phyloP scores from a whole-genome alignment of 768 basidiomycete genomes.

The Russula griseocarnosa region DNA sequence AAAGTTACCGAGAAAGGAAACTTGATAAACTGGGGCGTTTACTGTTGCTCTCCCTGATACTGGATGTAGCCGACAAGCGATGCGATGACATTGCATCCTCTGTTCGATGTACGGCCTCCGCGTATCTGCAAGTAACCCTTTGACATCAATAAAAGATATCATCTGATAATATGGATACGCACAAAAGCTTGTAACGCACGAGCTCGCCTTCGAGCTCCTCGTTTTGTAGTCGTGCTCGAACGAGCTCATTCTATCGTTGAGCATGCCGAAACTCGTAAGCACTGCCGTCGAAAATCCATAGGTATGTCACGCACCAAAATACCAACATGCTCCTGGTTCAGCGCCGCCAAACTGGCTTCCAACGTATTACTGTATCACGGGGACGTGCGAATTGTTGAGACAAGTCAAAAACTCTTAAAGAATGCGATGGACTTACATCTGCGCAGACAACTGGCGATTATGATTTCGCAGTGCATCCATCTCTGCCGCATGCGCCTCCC shows the following conservation, averaged over 20 bases:
- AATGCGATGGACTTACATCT: slow-evolving; percentile 58
- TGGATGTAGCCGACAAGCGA: slow-evolving; percentile 36
- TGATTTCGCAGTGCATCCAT: slow-evolving; percentile 77
- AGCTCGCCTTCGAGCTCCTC: slow-evolving; percentile 94
- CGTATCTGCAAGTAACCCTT: slow-evolving; percentile 39
- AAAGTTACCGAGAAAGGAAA: slow-evolving; percentile 23
- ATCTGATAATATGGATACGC: slow-evolving; percentile 34
- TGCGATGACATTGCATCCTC: slow-evolving; percentile 49
- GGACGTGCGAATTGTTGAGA: neutral
- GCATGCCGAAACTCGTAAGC: slow-evolving; percentile 31
- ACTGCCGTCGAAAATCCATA: slow-evolving; percentile 1
- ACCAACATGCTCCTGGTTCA: slow-evolving; percentile 80
- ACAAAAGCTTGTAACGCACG: slow-evolving; percentile 92
- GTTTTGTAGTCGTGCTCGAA: slow-evolving; percentile 79
- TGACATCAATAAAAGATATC: neutral
- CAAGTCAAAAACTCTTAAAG: neutral
- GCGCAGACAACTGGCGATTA: slow-evolving; percentile 69
- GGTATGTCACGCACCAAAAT: slow-evolving; percentile 47
- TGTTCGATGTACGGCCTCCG: slow-evolving; percentile 50
- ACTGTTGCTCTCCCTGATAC: slow-evolving; percentile 31
- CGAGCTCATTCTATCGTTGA: slow-evolving; percentile 74
- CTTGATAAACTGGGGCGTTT: slow-evolving; percentile 27
- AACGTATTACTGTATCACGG: slow-evolving; percentile 62
- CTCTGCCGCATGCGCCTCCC: slow-evolving; percentile 79
- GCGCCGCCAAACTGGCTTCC: slow-evolving; percentile 70